Evolutionary conservation across 495 filamentous ascomycete genomes (phyloP), one percentile per base, ranked within the genome.

Genomic region (Daldinia grandis): DNA sequence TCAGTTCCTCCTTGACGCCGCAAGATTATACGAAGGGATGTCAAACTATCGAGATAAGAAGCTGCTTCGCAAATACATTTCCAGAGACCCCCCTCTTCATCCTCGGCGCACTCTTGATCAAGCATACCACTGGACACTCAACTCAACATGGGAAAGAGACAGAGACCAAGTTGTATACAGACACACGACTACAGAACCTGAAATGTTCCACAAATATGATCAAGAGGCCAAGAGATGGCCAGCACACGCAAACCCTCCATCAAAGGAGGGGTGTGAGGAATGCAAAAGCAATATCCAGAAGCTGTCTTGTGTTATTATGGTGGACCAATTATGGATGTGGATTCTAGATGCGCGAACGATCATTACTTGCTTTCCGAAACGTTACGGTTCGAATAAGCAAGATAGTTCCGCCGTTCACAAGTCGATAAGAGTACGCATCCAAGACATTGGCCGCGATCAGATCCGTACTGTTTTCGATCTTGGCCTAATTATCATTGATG

Each of bases 251-350:
- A n/a, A n/a, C n/a, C n/a, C n/a, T n/a, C n/a, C 0, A 72, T 69
- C 10, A 19, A 63, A 12, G 3, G n/a, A 55, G 0, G 62, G 50
- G 0, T 81, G 79, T 10, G 24, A 66, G 0, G 62, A 78, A 9
- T 82, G 81, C 25, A 68, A 30, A 15, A 68, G 66, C n/a, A 75
- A 82, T 17, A 79, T 81, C 10, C 71, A 67, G 9, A 80, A 81
- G 19, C 81, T 89, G 6, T 83, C 88, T 0, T 87, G 89, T 62
- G 83, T 92, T 17, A 84, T 92, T 75, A 93, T 92, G 90, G 90
- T 91, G 1, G 90, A 92, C 67, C 89, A 92, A 71, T 79, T 92
- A 1, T 92, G 90, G 90, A 85, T 92, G 83, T 92, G 89, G 89
- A 84, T 92, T 31, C 68, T 92, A 2, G 89, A 90, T 24, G 84